Percentiles rank a stretch among this genome's conserved stretches.
These are phyloP conservation scores for Rhizophora apiculata DNA, from an alignment of 345 rosid genomes.

Conservation along the genomic window DNA sequence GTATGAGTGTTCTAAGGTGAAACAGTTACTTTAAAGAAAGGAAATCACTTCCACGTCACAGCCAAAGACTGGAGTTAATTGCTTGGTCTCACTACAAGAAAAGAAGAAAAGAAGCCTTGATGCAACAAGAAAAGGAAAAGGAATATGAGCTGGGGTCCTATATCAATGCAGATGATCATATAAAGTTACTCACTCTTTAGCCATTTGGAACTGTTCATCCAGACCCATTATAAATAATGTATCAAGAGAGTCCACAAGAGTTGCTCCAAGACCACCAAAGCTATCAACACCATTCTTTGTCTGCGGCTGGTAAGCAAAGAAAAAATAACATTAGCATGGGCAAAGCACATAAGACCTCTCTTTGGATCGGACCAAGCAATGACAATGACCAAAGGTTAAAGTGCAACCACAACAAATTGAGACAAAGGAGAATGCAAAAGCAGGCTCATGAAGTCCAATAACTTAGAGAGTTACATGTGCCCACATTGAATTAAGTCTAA, in stretches of 20 bases:
- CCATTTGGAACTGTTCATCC: constrained; percentile 80
- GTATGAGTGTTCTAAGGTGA: not conserved
- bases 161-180: not conserved
- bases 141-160: not conserved
- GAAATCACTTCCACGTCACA: not conserved
- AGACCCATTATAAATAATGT: constrained; percentile 96
- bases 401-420: not conserved
- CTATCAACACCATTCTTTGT: constrained; percentile 79
- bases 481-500: not conserved
- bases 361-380: not conserved
- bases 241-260: constrained; percentile 85
- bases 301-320: constrained; percentile 55
- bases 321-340: constrained; percentile 2
- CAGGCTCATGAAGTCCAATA: not conserved
- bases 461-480: not conserved
- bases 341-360: not conserved
- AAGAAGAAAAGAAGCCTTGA: not conserved
- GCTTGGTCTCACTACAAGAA: not conserved
- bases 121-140: not conserved
- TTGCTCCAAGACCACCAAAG: constrained; percentile 99
- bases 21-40: not conserved
- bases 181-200: constrained; percentile 73
- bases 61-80: not conserved
- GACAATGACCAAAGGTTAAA: too few relatives aligned
- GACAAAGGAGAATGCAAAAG: not conserved